Conservation (phyloP, 2,329 filamentous ascomycete genomes). For the Aspergillus aculeatinus region DNA sequence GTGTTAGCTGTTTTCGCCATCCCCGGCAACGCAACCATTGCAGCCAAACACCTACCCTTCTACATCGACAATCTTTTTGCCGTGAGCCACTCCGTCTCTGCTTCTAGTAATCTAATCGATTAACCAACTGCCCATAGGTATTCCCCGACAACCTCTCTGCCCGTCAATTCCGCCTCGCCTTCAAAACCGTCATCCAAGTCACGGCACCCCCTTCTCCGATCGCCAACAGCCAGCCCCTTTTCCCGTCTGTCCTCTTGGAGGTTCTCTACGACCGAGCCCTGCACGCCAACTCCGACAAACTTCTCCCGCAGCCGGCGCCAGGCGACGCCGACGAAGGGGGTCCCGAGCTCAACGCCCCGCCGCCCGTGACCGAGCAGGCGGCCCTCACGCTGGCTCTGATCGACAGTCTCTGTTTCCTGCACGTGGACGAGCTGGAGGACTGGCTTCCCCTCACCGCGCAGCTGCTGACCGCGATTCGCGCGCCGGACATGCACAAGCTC, state of each 20-base stretch:
- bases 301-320: conserved; percentile 44
- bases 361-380: conserved; percentile 67
- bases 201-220: conserved; percentile 77
- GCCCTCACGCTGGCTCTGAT: conserved; percentile 74
- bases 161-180: conserved; percentile 83
- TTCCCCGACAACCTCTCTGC: conserved; percentile 77
- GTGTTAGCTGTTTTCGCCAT: conserved; percentile 77
- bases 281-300: conserved; percentile 51
- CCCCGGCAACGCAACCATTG: conserved; percentile 71
- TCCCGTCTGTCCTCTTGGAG: conserved; percentile 80
- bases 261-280: conserved; percentile 68
- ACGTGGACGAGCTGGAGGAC: conserved; percentile 69
- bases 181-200: conserved; percentile 80
- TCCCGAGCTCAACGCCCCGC: conserved; percentile 33
- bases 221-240: conserved; percentile 68
- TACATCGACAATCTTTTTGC: conserved; percentile 80
- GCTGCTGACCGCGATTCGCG: conserved; percentile 63
- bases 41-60: conserved; percentile 71
- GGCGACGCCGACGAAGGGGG: conserved; percentile 27
- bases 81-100: conserved; percentile 29
- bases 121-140: conserved; percentile 43
- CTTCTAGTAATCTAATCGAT: not conserved
- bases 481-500: conserved; percentile 60
- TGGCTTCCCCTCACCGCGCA: conserved; percentile 75
- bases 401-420: conserved; percentile 73